Evolutionary conservation across 176 grass and related monocot species (phyloP), one percentile per base, ranked within the genome.

Genomic region (Phoenix roebelenii): DNA sequence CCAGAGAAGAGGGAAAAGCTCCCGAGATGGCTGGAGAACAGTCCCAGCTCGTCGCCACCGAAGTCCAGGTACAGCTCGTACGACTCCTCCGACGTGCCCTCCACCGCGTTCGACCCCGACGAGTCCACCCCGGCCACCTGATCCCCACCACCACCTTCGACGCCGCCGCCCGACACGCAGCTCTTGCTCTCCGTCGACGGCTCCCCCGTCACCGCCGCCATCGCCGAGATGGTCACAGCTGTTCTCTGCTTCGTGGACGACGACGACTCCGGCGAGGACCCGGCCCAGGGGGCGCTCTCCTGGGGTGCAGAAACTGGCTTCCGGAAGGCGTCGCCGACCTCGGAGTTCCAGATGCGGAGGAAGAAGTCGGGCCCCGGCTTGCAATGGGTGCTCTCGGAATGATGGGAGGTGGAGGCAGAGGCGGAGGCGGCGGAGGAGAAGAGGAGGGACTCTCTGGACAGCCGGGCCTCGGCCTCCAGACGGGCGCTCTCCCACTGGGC

Each of bases 281-380:
- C 32, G 1, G 32, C 7, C 32, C 7, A 2, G 1, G 32, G 7
- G 32, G 32, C 32, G 32, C 32, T 39, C 32, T 29, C 28, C 28
- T 5, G 28, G 3, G 28, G 4, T 0, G 32, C 32, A 1, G 32
- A 39, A 2, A 39, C 44, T 6, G 64, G 57, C 72, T 51, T 67
- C 63, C 81, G 84, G 78, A 96, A 96, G 24, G 92, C 77, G 5
- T 74, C 92, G 3, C 92, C 87, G 32, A 96, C 74, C 49, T 85
- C 86, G 15, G 92, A 96, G 77, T 96, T 88, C 92, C 92, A 96
- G 53, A 96, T 79, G 55, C 86, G 83, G 29, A 96, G 74, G 76
- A 85, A 90, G 61, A 87, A 74, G 75, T 96, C 92, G 16, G 85
- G 50, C 63, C 66, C 82, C 0, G 74, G 15, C 18, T 44, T 48